A percentile compares a stretch with the other conserved stretches of the same genome.
Evolutionary conservation across 352 stramenopile genomes (phyloP).

Genomic region (Phytophthora pinifolia): DNA sequence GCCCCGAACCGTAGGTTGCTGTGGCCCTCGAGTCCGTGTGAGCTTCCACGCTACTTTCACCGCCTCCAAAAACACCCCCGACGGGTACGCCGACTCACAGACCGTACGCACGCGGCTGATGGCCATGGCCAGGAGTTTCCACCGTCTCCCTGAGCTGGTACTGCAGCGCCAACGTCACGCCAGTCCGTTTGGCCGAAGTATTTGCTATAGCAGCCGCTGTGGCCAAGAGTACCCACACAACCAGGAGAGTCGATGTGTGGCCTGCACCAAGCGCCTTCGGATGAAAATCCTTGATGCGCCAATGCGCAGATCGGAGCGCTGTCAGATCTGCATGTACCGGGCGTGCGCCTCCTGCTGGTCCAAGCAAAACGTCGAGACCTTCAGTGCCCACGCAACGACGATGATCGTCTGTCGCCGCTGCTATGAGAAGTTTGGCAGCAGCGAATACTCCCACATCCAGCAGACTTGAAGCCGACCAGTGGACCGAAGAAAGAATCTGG

Average conservation of each 20-base stretch:
- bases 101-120: conserved; percentile 29
- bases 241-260: conserved; percentile 32
- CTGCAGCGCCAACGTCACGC: conserved; percentile 20
- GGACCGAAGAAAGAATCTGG: no score
- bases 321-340: conserved; percentile 47
- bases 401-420: conserved; percentile 44
- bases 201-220: conserved; percentile 14
- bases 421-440: conserved; percentile 40
- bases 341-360: conserved; percentile 44
- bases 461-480: conserved; percentile 3
- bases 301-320: conserved; percentile 35
- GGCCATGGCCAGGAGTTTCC: conserved; percentile 30
- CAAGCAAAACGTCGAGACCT: conserved; percentile 41
- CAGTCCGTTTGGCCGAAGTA: conserved; percentile 4
- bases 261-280: conserved; percentile 42
- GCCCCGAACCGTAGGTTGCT: conserved; percentile 15
- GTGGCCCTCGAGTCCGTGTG: conserved; percentile 31
- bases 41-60: conserved; percentile 45
- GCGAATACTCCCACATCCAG: conserved; percentile 40
- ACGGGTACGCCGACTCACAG: conserved; percentile 25
- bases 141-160: conserved; percentile 34
- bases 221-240: conserved; percentile 10
- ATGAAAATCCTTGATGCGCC: conserved; percentile 35
- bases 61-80: conserved; percentile 5
- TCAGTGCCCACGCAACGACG: conserved; percentile 29